These are phyloP conservation scores for Xylariales sp. DNA, from an alignment of 2,329 filamentous ascomycete species.

Conservation along the genomic window DNA sequence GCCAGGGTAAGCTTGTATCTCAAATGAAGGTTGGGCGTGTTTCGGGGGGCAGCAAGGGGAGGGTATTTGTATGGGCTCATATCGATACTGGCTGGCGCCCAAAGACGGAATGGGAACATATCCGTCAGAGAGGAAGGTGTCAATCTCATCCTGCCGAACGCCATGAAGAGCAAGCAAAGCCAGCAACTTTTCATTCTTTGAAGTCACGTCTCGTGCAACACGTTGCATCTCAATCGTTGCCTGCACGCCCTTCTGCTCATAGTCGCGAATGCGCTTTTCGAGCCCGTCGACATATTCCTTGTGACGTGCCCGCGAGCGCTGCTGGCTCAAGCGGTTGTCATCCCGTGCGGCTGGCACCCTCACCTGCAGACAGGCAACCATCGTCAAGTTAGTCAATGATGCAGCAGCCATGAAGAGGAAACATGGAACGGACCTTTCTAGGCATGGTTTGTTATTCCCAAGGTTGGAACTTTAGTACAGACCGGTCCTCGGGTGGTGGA, in stretches of 20 bases:
- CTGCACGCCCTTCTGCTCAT: constrained; percentile 41
- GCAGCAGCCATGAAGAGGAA: too few species aligned
- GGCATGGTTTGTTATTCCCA: too few species aligned
- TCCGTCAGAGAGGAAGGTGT: constrained; percentile 24
- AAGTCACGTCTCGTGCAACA: constrained; percentile 43
- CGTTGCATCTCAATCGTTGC: constrained; percentile 51
- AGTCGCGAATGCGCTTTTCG: constrained; percentile 39
- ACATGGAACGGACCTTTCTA: too few species aligned
- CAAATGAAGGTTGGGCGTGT: too few species aligned
- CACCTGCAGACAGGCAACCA: too few species aligned
- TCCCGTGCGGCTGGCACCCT: constrained; percentile 13
- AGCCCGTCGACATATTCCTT: constrained; percentile 45
- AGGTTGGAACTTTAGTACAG: too few species aligned
- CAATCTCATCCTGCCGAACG: constrained; percentile 32
- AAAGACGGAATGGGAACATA: constrained; percentile 7
- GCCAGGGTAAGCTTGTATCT: too few species aligned
- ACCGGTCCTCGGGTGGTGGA: too few species aligned
- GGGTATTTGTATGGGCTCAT: too few species aligned
- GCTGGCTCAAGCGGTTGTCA: constrained; percentile 44
- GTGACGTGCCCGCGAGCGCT: constrained; percentile 45
- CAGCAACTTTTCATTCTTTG: constrained; percentile 42
- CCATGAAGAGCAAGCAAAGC: constrained; percentile 35
- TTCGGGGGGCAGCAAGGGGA: too few species aligned
- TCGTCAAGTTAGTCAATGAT: too few species aligned
- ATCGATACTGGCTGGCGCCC: too few species aligned